phyloP scores from a whole-genome alignment of 805 yeast genomes.

The Saturnispora diversa region DNA sequence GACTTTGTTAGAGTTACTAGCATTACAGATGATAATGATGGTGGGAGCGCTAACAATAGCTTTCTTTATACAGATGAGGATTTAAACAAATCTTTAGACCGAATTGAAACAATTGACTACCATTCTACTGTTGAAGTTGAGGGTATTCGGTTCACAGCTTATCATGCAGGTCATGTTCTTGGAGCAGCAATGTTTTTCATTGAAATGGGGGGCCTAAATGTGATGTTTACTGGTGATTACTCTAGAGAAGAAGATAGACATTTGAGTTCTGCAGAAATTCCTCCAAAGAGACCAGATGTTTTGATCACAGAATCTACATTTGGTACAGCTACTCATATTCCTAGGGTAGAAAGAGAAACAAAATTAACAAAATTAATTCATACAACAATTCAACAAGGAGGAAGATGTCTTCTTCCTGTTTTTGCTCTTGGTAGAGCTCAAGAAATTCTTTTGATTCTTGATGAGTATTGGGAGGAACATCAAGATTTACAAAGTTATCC shows the following conservation, averaged over 20 bases:
- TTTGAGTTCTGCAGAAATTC: constrained; percentile 90
- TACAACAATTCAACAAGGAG: constrained; percentile 77
- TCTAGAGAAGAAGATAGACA: constrained; percentile 95
- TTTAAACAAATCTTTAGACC: constrained; percentile 74
- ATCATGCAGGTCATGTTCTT: constrained; percentile 98
- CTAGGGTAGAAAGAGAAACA: constrained; percentile 75
- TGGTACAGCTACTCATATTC: constrained; percentile 96
- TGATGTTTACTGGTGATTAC: constrained; percentile 92
- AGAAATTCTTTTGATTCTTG: constrained; percentile 79
- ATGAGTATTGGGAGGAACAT: constrained; percentile 88
- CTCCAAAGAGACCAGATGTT: constrained; percentile 78
- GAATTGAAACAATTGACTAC: constrained; percentile 88
- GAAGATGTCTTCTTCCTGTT: constrained; percentile 85
- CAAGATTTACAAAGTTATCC: constrained; percentile 75
- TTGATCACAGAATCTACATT: constrained; percentile 92
- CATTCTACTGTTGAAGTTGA: constrained; percentile 93
- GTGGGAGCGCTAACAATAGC: constrained; percentile 35
- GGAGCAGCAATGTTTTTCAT: constrained; percentile 98
- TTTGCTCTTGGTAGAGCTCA: constrained; percentile 97
- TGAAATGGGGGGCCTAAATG: constrained; percentile 86
- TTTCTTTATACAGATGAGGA: constrained; percentile 83
- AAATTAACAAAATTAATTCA: constrained; percentile 78
- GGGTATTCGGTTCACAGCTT: constrained; percentile 93
- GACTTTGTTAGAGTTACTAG: constrained; percentile 91
- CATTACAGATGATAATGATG: constrained; percentile 37